Evolutionary conservation across 305 asterid genomes (phyloP).

Genomic region (Fraxinus nigra): DNA sequence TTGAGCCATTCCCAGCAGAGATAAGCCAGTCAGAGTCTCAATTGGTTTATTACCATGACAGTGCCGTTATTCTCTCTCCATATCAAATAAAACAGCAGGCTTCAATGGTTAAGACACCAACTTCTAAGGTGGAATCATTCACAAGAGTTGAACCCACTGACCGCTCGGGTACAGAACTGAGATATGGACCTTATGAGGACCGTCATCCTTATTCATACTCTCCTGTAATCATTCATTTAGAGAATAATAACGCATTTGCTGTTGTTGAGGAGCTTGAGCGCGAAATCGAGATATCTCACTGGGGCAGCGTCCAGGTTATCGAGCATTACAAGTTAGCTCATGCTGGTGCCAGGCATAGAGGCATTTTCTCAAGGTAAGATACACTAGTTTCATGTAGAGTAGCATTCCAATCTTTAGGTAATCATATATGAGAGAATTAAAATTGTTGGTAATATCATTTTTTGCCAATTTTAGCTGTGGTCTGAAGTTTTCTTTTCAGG

Average conservation of each 20-base stretch:
- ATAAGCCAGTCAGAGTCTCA: slow-evolving; percentile 89
- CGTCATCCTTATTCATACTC: slow-evolving; percentile 59
- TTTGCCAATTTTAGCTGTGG: slow-evolving; percentile 20
- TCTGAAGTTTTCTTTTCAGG: neutral
- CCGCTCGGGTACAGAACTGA: slow-evolving; percentile 66
- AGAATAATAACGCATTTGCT: slow-evolving; percentile 86
- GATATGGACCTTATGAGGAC: slow-evolving; percentile 81
- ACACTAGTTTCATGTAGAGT: neutral
- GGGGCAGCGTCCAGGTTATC: slow-evolving; percentile 91
- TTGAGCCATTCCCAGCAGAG: slow-evolving; percentile 87
- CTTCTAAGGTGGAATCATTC: slow-evolving; percentile 79
- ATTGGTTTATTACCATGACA: slow-evolving; percentile 86
- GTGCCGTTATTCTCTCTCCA: slow-evolving; percentile 80
- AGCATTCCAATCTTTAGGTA: slow-evolving; percentile 9
- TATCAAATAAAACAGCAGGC: slow-evolving; percentile 73
- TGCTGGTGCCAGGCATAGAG: slow-evolving; percentile 93
- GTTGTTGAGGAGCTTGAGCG: slow-evolving; percentile 99
- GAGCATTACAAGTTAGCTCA: slow-evolving; percentile 79
- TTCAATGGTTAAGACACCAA: slow-evolving; percentile 69
- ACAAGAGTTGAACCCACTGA: slow-evolving; percentile 71
- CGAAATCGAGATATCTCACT: slow-evolving; percentile 90
- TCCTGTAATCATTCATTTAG: slow-evolving; percentile 75
- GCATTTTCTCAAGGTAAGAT: slow-evolving; percentile 84
- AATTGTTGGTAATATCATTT: neutral
- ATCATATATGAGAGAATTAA: neutral